Base-by-base conservation (phyloP, 257 asterid species). In the Solanum corneliomulleri region DNA sequence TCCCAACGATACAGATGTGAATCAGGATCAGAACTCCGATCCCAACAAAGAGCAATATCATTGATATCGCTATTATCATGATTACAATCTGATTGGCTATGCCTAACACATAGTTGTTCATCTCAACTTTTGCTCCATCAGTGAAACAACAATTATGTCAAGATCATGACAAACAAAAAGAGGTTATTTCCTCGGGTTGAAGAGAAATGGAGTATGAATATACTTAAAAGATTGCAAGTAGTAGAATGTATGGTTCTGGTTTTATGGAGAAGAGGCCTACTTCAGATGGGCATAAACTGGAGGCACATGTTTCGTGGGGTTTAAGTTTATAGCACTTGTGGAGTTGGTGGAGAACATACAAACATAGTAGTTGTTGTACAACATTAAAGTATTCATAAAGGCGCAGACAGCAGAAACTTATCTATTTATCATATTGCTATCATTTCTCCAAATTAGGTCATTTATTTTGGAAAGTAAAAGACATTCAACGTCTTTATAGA, bases 1-100 rank as follows among this genome's bases (percentile, higher is more conserved):
- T 90, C 87, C 97, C 95, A 20, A 93, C 96, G 1, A 95, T 66
- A 84, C 98, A 95, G 12, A 91, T 90, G 62, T 94, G 98, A 90
- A 95, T 91, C 29, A 94, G 69, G n/a, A 95, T 85, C 2, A 93
- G 82, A 56, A 91, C 23, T 3, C 93, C 93, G 42, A 95, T 91
- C 12, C 95, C 98, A 2, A 92, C 62, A 82, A 92, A 93, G 9
- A 95, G 91, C 31, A 95, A 20, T 13, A 90, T 41, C 47, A 92
- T 56, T 25, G 97, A 93, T 33, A 94, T 86, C 37, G 90, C 88
- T 8, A 94, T 92, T 20, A 92, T 92, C 98, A 95, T 93, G 44
- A 29, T 88, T 14, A 85, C 31, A 2, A 90, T 88, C 82, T 90
- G 84, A 1, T 88, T 87, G 29, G 93, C 89, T 1, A 88, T 20